These are phyloP conservation scores for Mortierella sp. DNA, from an alignment of 371 early-diverging fungal species.

Conservation along the genomic window DNA sequence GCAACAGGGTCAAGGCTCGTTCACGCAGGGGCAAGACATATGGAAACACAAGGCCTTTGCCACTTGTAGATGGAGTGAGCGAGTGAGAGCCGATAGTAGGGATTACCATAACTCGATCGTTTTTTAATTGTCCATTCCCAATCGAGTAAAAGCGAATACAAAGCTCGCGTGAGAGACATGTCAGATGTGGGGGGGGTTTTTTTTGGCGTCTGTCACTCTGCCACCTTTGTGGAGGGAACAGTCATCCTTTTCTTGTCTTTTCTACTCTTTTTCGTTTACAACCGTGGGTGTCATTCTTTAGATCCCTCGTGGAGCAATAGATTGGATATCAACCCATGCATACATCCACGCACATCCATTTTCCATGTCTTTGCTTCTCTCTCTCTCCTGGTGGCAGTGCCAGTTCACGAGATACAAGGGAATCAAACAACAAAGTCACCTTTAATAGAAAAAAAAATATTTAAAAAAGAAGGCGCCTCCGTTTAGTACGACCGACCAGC, in stretches of 20 bases:
- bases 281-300: not conserved
- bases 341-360: not conserved
- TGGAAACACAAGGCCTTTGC: not conserved
- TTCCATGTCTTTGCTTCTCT: not conserved
- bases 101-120: too few relatives aligned
- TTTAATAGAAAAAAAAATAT: not conserved
- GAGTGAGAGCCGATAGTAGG: too few relatives aligned
- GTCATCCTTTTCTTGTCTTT: not conserved
- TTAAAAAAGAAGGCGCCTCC: not conserved
- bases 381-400: not conserved
- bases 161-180: too few relatives aligned
- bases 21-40: not conserved
- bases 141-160: too few relatives aligned
- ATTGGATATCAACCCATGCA: not conserved
- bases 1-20: not conserved
- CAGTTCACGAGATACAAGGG: not conserved
- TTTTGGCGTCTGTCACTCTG: too few relatives aligned
- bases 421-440: not conserved
- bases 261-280: not conserved
- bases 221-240: too few relatives aligned
- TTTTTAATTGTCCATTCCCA: too few relatives aligned
- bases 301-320: not conserved
- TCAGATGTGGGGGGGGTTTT: too few relatives aligned
- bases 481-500: not conserved
- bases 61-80: too few relatives aligned